Evolutionary conservation across 106 monocot species (phyloP), one percentile per base, ranked within the genome.

Genomic region (Phalaenopsis equestris): DNA sequence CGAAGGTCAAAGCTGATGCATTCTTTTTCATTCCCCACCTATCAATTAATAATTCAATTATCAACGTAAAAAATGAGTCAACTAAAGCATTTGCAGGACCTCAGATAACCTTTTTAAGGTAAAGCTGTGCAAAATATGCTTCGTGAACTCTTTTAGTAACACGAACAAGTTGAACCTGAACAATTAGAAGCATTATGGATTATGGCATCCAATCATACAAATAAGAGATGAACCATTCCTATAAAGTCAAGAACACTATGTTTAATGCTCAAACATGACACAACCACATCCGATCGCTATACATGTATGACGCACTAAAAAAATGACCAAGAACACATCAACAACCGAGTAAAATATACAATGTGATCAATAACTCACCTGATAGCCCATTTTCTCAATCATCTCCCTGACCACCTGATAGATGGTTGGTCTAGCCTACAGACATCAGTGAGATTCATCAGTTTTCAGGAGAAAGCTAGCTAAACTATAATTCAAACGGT

Each of bases 361-460:
- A 41, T 41, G 30, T 10, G 39, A 72, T 2, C 15, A 3, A 75
- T 46, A 75, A 75, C 77, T 90, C 82, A 99, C 94, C 81, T 57
- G 68, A 83, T 99, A 95, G 55, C 94, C 99, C 94, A 99, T 93
- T 46, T 91, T 94, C 46, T 94, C 99, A 80, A 94, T 90, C 99
- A 95, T 99, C 80, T 90, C 92, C 85, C 87, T 88, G 24, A 99
- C 83, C 19, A 95, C 93, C 83, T 99, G 89, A 85, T 99, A 99
- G 49, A 99, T 87, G 12, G 94, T 99, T 37, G 93, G 96, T 67
- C 95, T 87, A 43, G 90, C 87, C 92, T 95, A 82, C 21, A 75
- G 18, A 75, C 10, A 45, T n/a, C 7, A 75, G 16, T 43, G 6
- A n/a, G 45, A 46, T 45, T 36, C 45, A 45, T 75, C 75, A 75